Conservation (phyloP, 1,139 yeast genomes). For the Hyphopichia pseudoburtonii region DNA sequence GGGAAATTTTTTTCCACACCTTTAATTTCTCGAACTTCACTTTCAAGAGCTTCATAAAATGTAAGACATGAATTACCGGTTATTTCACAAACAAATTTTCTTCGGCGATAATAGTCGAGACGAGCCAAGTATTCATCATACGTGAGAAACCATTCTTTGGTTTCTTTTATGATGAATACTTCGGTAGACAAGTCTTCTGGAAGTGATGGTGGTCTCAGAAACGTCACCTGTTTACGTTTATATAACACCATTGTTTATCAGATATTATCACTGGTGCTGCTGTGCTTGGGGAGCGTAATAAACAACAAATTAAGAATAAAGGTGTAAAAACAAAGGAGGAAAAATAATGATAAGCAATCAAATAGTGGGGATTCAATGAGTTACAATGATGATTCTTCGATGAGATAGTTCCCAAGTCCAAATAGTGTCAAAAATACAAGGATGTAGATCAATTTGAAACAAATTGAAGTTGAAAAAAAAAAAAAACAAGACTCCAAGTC, state of each 20-base stretch:
- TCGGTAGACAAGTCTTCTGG: constrained; percentile 54
- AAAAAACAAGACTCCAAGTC: background rate
- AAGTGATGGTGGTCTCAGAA: constrained; percentile 53
- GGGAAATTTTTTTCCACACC: constrained; percentile 84
- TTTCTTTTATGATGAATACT: constrained; percentile 78
- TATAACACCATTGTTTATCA: constrained; percentile 56
- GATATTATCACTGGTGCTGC: background rate
- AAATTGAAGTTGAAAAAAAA: too few relatives aligned
- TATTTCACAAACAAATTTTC: constrained; percentile 90
- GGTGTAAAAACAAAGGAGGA: too few relatives aligned
- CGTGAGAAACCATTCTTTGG: constrained; percentile 80
- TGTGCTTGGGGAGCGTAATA: too few relatives aligned
- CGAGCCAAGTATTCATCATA: constrained; percentile 75
- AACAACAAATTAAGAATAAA: too few relatives aligned
- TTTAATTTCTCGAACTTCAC: constrained; percentile 66
- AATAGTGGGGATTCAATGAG: too few relatives aligned
- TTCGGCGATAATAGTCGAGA: constrained; percentile 68
- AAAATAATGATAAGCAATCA: too few relatives aligned
- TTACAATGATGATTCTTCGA: too few relatives aligned
- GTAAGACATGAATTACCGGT: constrained; percentile 93
- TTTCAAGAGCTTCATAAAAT: constrained; percentile 81
- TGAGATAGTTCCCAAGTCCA: too few relatives aligned
- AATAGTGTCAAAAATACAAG: background rate
- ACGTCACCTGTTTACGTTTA: constrained; percentile 67
- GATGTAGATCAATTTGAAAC: background rate